phyloP scores from a whole-genome alignment of 2,329 filamentous ascomycete genomes.

The Cadophora malorum region DNA sequence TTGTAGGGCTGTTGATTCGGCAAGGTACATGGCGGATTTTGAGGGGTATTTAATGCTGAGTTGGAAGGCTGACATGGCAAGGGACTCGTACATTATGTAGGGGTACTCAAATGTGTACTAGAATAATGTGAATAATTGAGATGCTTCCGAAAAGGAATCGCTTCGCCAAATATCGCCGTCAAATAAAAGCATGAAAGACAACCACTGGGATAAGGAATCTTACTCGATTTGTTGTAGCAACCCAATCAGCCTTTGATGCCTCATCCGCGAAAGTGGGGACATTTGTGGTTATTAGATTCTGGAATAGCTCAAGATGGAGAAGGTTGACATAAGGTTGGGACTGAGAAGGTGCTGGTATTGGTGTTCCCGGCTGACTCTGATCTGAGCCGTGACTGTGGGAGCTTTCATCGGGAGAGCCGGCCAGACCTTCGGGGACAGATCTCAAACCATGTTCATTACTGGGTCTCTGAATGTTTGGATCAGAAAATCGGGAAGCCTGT shows the following conservation, averaged over 20 bases:
- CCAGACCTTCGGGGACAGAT: not conserved
- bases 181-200: too few relatives aligned
- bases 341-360: conserved; percentile 4
- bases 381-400: not conserved
- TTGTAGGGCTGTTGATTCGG: conserved; percentile 46
- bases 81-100: conserved; percentile 45
- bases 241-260: conserved; percentile 11
- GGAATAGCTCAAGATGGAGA: conserved; percentile 49
- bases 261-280: not conserved
- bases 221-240: conserved; percentile 5
- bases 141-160: not conserved
- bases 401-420: not conserved
- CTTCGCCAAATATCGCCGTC: too few relatives aligned
- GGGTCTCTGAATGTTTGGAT: conserved; percentile 14
- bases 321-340: conserved; percentile 35
- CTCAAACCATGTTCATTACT: not conserved
- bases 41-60: conserved; percentile 39
- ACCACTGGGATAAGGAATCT: not conserved
- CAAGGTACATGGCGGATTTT: conserved; percentile 38
- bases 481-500: not conserved
- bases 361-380: conserved; percentile 1
- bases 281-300: conserved; percentile 4
- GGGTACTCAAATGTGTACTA: conserved; percentile 34
- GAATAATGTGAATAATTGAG: not conserved
- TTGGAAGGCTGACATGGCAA: conserved; percentile 47